Base-by-base conservation (phyloP, 306 rosid species). In the Cucumis melo region DNA sequence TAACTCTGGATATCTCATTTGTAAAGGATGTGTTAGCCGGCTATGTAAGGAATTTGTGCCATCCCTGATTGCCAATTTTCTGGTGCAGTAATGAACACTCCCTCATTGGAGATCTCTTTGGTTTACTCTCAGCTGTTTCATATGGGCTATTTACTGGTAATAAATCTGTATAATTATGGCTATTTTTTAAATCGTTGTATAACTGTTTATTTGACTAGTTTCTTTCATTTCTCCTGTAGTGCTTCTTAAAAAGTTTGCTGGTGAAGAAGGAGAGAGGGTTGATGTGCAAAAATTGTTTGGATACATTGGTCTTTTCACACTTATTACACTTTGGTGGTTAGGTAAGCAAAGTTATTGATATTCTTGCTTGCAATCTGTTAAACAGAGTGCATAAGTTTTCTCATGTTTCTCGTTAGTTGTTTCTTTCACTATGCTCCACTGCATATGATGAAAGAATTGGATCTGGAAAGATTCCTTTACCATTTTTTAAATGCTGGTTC, bases 281-380 rank as follows among this genome's bases (percentile, higher is more conserved):
- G 98, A 95, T 53, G 93, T 92, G 78, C 98, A 95, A 85, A 95
- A 95, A 86, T 85, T 95, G 87, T 95, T 95, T 78, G 99, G 99
- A 81, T 95, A 95, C 86, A 88, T 95, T 78, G 99, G 99, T 75
- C 82, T 95, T 82, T 95, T 92, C 81, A 86, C 98, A 6, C 92
- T 95, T 19, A 87, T 89, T 27, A 82, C 93, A 29, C 83, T 95
- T 59, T 95, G 99, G 99, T 95, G 99, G 99, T 89, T 92, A 57
- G 86, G 99, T 92, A 89, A 87, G 91, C 81, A 32, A 80, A 46
- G 8, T 23, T 44, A 7, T 16, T 70, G 20, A 61, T 56, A 58
- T 54, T 77, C 83, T 75, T 75, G 27, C 48, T 32, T 73, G 59
- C 56, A 78, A 74, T 60, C 67, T 66, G 58, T 48, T 44, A 38